Evolutionary conservation across 352 stramenopile genomes (phyloP).

Genomic region (Aphanomyces astaci): DNA sequence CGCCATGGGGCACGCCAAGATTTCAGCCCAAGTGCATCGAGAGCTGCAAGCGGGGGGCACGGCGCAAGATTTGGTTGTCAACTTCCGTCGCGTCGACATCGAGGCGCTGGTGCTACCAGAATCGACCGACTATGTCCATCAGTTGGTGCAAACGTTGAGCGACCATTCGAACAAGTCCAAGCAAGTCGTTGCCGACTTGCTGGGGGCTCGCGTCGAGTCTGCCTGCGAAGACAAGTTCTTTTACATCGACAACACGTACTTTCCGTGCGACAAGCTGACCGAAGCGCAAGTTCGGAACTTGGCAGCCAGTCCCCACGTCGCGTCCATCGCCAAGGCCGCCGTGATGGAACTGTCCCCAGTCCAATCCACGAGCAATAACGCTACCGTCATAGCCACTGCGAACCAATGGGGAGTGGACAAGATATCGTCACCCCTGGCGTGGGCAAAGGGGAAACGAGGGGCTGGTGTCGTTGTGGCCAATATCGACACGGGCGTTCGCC

Average conservation of each 20-base stretch:
- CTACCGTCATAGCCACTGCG: too few species aligned
- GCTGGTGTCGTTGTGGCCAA: slow-evolving; percentile 33
- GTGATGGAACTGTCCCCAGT: too few species aligned
- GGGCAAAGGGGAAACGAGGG: slow-evolving; percentile 36
- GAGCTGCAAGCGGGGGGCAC: background rate
- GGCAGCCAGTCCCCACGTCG: too few species aligned
- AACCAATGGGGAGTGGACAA: slow-evolving; percentile 36
- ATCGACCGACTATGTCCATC: background rate
- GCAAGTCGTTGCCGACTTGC: background rate
- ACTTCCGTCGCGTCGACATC: background rate
- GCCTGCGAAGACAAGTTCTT: background rate
- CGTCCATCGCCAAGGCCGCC: too few species aligned
- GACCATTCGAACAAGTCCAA: background rate
- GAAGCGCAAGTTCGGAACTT: too few species aligned
- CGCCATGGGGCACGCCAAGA: too few species aligned
- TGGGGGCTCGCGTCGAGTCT: background rate
- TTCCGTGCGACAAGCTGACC: background rate
- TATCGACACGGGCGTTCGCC: slow-evolving; percentile 40
- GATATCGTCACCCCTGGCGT: slow-evolving; percentile 33
- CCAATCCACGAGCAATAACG: too few species aligned
- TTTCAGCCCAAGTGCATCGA: background rate
- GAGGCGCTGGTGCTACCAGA: background rate
- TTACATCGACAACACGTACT: background rate
- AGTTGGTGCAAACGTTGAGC: background rate
- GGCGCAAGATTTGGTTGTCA: background rate